Conservation (phyloP, 345 rosid genomes). For the Angophora floribunda region DNA sequence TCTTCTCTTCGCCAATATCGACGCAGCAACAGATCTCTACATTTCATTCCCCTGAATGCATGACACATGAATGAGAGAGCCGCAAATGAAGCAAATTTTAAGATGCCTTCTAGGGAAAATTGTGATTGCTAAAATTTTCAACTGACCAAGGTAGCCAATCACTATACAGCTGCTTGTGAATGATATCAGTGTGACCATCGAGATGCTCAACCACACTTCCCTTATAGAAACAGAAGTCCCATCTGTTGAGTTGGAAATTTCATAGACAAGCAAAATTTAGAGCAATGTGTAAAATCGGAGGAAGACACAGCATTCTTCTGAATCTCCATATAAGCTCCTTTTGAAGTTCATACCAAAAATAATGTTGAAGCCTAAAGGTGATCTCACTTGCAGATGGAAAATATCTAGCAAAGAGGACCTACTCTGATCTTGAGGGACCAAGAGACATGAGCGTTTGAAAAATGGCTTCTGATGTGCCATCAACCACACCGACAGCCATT, state of each 20-base stretch:
- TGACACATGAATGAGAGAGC: background rate
- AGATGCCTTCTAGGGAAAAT: background rate
- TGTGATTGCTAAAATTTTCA: background rate
- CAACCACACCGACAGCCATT: slow-evolving; percentile 96
- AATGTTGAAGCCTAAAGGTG: background rate
- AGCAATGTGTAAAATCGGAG: background rate
- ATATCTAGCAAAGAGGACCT: background rate
- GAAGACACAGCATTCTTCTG: background rate
- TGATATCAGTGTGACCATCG: slow-evolving; percentile 88
- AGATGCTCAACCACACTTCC: slow-evolving; percentile 90
- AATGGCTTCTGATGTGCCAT: slow-evolving; percentile 87
- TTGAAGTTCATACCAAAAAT: background rate
- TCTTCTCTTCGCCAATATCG: slow-evolving; percentile 99
- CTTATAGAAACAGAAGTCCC: slow-evolving; percentile 95
- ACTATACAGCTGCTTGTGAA: slow-evolving; percentile 75
- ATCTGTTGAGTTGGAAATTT: slow-evolving; percentile 38
- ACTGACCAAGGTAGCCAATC: slow-evolving; percentile 90
- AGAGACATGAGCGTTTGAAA: slow-evolving; percentile 93
- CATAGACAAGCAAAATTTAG: background rate
- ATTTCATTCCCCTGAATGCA: slow-evolving; percentile 68
- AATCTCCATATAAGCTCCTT: background rate
- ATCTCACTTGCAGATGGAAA: background rate
- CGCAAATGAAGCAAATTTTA: background rate
- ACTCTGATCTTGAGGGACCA: slow-evolving; percentile 95
- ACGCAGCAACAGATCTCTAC: slow-evolving; percentile 71